These are phyloP conservation scores for Chlorella variabilis DNA, from an alignment of 163 green algal genomes.

Conservation along the genomic window DNA sequence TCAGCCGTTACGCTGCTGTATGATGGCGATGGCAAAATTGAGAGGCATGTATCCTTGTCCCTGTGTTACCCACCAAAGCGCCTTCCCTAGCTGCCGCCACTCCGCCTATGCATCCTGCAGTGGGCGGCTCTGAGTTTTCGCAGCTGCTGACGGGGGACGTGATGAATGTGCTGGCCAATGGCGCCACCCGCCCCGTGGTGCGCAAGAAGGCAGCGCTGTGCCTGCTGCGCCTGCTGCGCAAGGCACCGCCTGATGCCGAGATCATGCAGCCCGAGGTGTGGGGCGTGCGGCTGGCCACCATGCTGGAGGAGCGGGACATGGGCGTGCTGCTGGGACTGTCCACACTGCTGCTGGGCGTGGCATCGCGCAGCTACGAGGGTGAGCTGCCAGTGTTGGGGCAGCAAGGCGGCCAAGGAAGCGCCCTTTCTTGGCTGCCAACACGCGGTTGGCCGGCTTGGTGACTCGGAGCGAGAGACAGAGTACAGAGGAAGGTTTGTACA, in stretches of 20 bases:
- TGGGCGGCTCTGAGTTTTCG: constrained; percentile 95
- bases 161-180: constrained; percentile 87
- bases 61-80: no score
- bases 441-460: no score
- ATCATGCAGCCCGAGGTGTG: constrained; percentile 57
- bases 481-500: no score
- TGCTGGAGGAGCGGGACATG: constrained; percentile 92
- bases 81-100: no score
- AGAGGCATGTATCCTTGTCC: no score
- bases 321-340: constrained; percentile 87
- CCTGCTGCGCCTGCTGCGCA: constrained; percentile 93
- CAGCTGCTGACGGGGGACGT: constrained; percentile 93
- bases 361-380: constrained; percentile 68
- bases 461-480: no score
- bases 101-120: no score
- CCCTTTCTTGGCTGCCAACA: no score
- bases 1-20: no score
- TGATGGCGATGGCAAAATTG: no score
- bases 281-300: constrained; percentile 38
- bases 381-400: neutral
- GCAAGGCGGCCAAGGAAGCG: neutral
- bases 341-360: constrained; percentile 90
- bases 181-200: constrained; percentile 82
- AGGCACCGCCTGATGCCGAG: constrained; percentile 82
- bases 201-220: constrained; percentile 98